Base-by-base conservation (phyloP, 2,329 filamentous ascomycete genomes). In the Aspergillus sp. region DNA sequence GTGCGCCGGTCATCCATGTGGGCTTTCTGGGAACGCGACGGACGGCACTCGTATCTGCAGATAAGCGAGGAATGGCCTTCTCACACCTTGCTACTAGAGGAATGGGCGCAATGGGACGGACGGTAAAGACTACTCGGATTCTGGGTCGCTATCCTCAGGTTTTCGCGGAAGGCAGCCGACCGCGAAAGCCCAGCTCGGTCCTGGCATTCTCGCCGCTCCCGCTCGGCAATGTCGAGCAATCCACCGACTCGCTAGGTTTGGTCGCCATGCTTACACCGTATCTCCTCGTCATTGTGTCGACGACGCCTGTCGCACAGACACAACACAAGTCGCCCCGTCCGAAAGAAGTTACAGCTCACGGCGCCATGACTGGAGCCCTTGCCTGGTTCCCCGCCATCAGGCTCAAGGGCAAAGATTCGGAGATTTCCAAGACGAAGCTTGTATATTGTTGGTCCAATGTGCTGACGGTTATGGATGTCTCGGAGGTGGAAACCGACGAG, bases 381-480 rank as follows among this genome's bases (percentile, higher is more conserved):
- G 92, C 95, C 36, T 99, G 95, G 95, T 99, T 99, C 72, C 95
- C 95, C 2, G 92, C 93, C 2, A 95, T 99, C 49, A 95, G 91
- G 71, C 81, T 99, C 47, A 98, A 98, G 75, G 85, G 86, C 15
- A 84, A 87, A 8, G 88, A 92, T 63, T 80, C 85, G 1, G 82
- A 85, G 50, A 86, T 85, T 0, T 87, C 86, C 5, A 89, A 87
- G 68, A 85, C 88, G 7, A 98, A 99, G 75, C 84, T 99, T 17
- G 94, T 91, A 0, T 99, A 99, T 78, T 97, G 93, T 76, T 99
- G 95, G 95, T 98, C 95, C 2, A 98, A 98, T 70, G 87, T 98
- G n/a, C 80, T 99, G 65, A 98, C 93, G 0, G 88, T 99, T 5
- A 80, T 99, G 23, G 95, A 99, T 64, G 87, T 98, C 10, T 88